These are phyloP conservation scores for Kurtzmaniella fragi DNA, from an alignment of 805 yeast genomes.

Conservation along the genomic window DNA sequence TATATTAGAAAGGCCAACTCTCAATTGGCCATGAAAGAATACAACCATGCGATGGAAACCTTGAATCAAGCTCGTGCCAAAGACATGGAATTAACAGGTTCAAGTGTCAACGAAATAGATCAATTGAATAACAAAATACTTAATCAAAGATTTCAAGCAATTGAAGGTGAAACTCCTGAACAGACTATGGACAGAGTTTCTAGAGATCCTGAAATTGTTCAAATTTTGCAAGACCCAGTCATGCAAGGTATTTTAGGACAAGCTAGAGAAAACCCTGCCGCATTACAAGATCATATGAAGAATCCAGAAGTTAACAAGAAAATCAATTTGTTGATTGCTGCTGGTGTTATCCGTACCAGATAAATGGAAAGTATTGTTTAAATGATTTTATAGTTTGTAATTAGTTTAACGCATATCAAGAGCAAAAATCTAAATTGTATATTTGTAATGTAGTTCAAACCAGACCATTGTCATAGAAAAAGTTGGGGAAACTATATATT, in stretches of 20 bases:
- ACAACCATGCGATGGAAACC: conserved; percentile 74
- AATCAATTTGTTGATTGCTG: conserved; percentile 85
- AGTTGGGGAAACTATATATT: neutral
- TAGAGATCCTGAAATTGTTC: conserved; percentile 90
- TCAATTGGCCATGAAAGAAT: conserved; percentile 85
- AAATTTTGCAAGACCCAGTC: conserved; percentile 87
- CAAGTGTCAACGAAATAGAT: conserved; percentile 71
- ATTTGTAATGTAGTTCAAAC: neutral
- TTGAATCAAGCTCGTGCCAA: conserved; percentile 70
- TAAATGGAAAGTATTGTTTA: conserved; percentile 16
- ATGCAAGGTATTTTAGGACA: conserved; percentile 94
- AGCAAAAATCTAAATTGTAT: neutral
- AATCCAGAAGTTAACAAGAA: conserved; percentile 89
- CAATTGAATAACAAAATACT: conserved; percentile 73
- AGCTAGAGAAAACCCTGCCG: conserved; percentile 94
- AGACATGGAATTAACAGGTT: conserved; percentile 62
- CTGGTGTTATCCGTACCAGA: conserved; percentile 93
- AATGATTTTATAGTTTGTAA: conserved; percentile 1
- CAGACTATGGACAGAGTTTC: conserved; percentile 87
- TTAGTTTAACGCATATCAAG: neutral
- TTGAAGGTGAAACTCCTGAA: conserved; percentile 88
- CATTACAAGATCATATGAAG: conserved; percentile 95
- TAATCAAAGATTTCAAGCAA: conserved; percentile 72
- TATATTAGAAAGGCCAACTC: conserved; percentile 96
- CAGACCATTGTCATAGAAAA: neutral